phyloP scores from a whole-genome alignment of 2,329 filamentous ascomycete species.

The Beauveria asiatica region DNA sequence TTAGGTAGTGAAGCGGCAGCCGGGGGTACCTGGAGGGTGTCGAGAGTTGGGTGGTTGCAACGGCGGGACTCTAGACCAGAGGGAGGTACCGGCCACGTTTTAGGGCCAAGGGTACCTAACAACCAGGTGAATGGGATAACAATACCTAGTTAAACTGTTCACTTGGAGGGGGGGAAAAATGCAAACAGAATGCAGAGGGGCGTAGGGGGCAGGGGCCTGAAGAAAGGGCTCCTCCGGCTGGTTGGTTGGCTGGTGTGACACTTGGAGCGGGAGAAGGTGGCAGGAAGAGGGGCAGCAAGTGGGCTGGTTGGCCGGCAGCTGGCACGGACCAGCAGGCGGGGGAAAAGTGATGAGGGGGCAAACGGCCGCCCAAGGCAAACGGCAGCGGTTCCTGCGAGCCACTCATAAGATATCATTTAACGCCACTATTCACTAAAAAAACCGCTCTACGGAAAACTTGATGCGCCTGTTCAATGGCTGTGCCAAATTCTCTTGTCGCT shows the following conservation, averaged over 20 bases:
- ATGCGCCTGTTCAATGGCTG: no score
- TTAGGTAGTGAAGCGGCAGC: neutral
- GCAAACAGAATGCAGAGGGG: neutral
- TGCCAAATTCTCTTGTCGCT: no score
- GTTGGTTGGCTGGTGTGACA: neutral
- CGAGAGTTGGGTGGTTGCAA: neutral
- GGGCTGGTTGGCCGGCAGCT: neutral
- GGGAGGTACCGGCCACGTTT: neutral
- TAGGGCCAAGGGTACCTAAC: neutral
- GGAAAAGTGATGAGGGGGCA: neutral
- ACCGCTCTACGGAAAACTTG: no score
- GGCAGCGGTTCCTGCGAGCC: slow-evolving; percentile 1
- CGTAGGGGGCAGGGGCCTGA: neutral
- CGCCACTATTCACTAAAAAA: no score
- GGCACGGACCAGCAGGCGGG: slow-evolving; percentile 4
- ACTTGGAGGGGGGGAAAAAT: neutral
- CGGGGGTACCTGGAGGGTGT: neutral
- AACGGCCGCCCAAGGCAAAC: neutral
- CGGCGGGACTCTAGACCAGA: neutral
- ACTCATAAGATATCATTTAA: neutral
- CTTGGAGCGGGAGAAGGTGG: neutral
- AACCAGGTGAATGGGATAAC: no score
- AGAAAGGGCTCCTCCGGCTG: neutral
- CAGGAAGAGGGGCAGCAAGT: neutral
- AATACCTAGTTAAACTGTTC: neutral